Evolutionary conservation across 2,329 filamentous ascomycete species (phyloP).

Genomic region (Beauveria rudraprayagi): DNA sequence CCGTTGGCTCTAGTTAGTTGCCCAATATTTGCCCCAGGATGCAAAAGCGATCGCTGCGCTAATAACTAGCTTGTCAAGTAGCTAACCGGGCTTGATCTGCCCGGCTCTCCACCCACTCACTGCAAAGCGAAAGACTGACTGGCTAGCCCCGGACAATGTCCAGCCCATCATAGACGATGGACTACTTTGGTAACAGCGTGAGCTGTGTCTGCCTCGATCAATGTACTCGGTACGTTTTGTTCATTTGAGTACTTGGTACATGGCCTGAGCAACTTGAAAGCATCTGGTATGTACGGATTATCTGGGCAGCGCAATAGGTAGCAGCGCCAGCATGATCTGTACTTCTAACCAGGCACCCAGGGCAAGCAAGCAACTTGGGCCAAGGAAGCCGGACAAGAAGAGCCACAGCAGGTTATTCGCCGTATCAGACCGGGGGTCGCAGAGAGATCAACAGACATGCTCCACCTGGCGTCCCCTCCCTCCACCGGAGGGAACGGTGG

Average conservation of each 20-base stretch:
- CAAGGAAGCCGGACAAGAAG: neutral
- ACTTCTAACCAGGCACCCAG: neutral
- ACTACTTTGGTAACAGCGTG: neutral
- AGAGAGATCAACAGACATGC: constrained; percentile 4
- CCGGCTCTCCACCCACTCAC: neutral
- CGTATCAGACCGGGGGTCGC: neutral
- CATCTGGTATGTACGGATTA: neutral
- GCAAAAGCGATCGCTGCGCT: neutral
- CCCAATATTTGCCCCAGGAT: neutral
- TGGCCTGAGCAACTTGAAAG: neutral
- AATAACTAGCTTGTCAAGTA: neutral
- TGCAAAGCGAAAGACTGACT: neutral
- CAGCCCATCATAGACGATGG: neutral
- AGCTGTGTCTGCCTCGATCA: neutral
- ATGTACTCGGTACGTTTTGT: neutral
- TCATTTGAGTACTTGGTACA: neutral
- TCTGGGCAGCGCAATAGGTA: neutral
- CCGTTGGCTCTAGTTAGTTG: neutral
- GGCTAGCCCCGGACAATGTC: neutral
- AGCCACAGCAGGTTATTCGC: neutral
- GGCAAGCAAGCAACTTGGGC: neutral
- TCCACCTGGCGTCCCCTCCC: constrained; percentile 3
- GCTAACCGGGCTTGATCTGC: neutral
- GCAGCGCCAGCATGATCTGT: neutral
- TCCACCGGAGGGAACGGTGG: constrained; percentile 4